phyloP scores from a whole-genome alignment of 2,329 filamentous ascomycete genomes.

The Paraconiothyrium sp. region DNA sequence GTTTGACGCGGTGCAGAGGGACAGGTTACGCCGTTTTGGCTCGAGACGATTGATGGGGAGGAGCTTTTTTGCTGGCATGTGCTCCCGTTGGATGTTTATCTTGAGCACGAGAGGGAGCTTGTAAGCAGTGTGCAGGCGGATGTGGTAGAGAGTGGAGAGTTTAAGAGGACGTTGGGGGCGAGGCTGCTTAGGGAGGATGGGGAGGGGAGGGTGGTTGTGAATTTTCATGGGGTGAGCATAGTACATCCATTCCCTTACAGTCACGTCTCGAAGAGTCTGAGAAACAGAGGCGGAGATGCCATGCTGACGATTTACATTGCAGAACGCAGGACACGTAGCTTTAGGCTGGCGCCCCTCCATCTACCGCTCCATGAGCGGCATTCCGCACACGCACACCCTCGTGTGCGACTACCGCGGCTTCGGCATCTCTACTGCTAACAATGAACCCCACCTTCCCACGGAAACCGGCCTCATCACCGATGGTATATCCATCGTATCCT shows the following conservation, averaged over 20 bases:
- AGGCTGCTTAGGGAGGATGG: slow-evolving; percentile 61
- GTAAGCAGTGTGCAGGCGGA: slow-evolving; percentile 49
- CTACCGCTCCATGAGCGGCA: slow-evolving; percentile 79
- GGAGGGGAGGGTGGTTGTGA: slow-evolving; percentile 64
- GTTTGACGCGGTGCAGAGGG: slow-evolving; percentile 64
- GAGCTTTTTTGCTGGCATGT: slow-evolving; percentile 91
- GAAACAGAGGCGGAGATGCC: background rate
- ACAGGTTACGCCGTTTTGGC: slow-evolving; percentile 86
- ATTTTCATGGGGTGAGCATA: slow-evolving; percentile 69
- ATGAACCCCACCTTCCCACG: slow-evolving; percentile 63
- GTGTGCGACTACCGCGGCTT: slow-evolving; percentile 92
- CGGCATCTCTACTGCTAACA: slow-evolving; percentile 77
- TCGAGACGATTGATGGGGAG: slow-evolving; percentile 79
- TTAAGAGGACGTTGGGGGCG: slow-evolving; percentile 60
- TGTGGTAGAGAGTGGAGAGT: slow-evolving; percentile 54
- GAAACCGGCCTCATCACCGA: slow-evolving; percentile 85
- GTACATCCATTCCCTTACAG: background rate
- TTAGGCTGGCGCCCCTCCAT: slow-evolving; percentile 79
- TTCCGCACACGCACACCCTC: slow-evolving; percentile 77
- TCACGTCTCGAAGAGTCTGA: background rate
- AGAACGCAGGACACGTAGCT: slow-evolving; percentile 88
- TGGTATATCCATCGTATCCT: slow-evolving; percentile 76
- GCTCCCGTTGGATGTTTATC: slow-evolving; percentile 79
- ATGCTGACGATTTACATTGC: slow-evolving; percentile 15
- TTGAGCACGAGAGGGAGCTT: slow-evolving; percentile 73